These are phyloP conservation scores for Amanita subjunquillea DNA, from an alignment of 768 basidiomycete species.

Conservation along the genomic window DNA sequence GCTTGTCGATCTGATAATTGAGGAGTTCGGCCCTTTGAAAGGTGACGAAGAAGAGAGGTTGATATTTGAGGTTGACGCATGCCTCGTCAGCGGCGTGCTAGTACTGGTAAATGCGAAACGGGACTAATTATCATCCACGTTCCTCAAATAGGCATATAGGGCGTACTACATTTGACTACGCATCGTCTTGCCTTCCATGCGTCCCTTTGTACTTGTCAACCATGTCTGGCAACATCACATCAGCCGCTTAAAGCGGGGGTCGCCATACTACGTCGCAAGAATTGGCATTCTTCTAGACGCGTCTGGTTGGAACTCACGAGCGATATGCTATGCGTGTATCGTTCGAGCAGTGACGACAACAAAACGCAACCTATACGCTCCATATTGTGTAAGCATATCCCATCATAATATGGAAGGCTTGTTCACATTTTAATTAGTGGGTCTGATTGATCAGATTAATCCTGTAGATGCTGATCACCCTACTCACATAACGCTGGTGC, in stretches of 20 bases:
- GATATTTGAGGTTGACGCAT: constrained; percentile 42
- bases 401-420: neutral
- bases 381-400: constrained; percentile 30
- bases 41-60: constrained; percentile 36
- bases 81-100: constrained; percentile 35
- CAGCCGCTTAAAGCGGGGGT: constrained; percentile 40
- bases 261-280: constrained; percentile 34
- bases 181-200: constrained; percentile 61
- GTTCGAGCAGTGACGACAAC: constrained; percentile 43
- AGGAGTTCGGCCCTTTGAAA: constrained; percentile 48
- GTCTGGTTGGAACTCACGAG: constrained; percentile 54
- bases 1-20: constrained; percentile 36
- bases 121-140: neutral
- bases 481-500: constrained; percentile 25
- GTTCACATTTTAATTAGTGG: constrained; percentile 25
- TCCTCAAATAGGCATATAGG: constrained; percentile 18
- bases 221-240: constrained; percentile 18
- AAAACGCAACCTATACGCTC: constrained; percentile 42
- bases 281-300: constrained; percentile 33
- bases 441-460: constrained; percentile 31
- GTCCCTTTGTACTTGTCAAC: constrained; percentile 37
- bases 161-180: constrained; percentile 54
- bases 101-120: constrained; percentile 29
- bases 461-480: constrained; percentile 37
- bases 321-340: constrained; percentile 50